Percentiles rank a stretch among this genome's conserved stretches.
phyloP scores from a whole-genome alignment of 2,329 filamentous ascomycete genomes.

The Mycosphaerella sp. region DNA sequence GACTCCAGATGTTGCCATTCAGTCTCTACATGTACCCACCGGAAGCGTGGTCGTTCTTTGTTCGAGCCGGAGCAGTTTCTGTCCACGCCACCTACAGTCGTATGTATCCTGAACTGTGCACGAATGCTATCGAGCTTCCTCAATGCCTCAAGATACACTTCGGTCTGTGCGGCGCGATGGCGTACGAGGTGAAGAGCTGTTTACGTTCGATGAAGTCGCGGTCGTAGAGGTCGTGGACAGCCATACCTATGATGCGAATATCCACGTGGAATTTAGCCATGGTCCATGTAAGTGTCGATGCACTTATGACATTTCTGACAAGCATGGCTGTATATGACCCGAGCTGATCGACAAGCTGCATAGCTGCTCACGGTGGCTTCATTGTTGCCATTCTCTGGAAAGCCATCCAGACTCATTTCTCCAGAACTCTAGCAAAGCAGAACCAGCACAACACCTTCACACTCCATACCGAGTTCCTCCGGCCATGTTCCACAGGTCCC shows the following conservation, averaged over 20 bases:
- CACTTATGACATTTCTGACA: neutral
- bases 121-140: neutral
- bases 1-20: neutral
- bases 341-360: neutral
- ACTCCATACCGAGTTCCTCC: conserved; percentile 18
- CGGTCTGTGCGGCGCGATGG: conserved; percentile 1
- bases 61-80: neutral
- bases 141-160: neutral
- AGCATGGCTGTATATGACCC: neutral
- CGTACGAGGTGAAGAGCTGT: conserved; percentile 7
- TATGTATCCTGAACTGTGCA: neutral
- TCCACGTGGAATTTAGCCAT: conserved; percentile 16
- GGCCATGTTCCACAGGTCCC: conserved; percentile 13
- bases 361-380: conserved; percentile 21
- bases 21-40: neutral
- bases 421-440: conserved; percentile 10
- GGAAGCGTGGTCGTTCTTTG: neutral
- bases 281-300: conserved; percentile 10
- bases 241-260: conserved; percentile 15
- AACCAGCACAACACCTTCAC: conserved; percentile 16
- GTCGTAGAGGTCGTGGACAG: conserved; percentile 3
- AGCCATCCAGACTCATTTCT: conserved; percentile 13
- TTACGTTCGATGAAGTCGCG: conserved; percentile 17
- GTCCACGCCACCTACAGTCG: neutral
- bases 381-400: conserved; percentile 14